phyloP scores from a whole-genome alignment of 1,139 yeast species.

The Meyerozyma sp. region DNA sequence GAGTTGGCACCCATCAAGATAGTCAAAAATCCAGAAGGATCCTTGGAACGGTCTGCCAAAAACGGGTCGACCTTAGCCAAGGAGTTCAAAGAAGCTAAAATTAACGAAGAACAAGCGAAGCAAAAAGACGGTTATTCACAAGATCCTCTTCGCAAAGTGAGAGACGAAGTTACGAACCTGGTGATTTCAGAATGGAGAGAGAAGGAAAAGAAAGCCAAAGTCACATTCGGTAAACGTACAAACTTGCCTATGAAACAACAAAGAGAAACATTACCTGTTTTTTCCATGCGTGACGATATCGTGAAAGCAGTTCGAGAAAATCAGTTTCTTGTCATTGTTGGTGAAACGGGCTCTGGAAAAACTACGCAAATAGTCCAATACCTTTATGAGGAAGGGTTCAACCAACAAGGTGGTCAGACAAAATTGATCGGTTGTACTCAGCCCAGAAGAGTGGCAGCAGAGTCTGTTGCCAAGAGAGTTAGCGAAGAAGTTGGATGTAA shows the following conservation, averaged over 20 bases:
- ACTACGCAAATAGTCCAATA: constrained; percentile 38
- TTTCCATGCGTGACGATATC: constrained; percentile 51
- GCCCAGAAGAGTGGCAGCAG: constrained; percentile 72
- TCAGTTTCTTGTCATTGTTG: constrained; percentile 43
- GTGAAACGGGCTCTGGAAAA: constrained; percentile 39
- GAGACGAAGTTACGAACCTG: constrained; percentile 12
- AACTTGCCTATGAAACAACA: constrained; percentile 56
- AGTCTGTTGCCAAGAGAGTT: constrained; percentile 64
- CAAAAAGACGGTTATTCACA: constrained; percentile 26
- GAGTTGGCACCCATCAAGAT: constrained; percentile 53
- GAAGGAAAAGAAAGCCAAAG: constrained; percentile 32
- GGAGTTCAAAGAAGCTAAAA: constrained; percentile 58
- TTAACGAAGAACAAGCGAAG: constrained; percentile 45
- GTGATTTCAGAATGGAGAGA: constrained; percentile 47
- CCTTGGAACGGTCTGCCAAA: constrained; percentile 70
- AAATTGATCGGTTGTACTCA: constrained; percentile 64
- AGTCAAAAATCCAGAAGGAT: constrained; percentile 71
- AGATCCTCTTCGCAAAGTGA: constrained; percentile 6
- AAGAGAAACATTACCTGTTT: constrained; percentile 70
- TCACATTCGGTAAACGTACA: constrained; percentile 52
- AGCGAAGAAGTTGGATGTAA: constrained; percentile 59
- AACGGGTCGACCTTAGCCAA: constrained; percentile 68
- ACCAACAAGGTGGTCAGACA: constrained; percentile 19
- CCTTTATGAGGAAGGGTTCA: constrained; percentile 33
- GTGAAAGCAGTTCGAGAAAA: constrained; percentile 48